These are phyloP conservation scores for Skeletonema tropicum DNA, from an alignment of 108 stramenopile species.

Conservation along the genomic window DNA sequence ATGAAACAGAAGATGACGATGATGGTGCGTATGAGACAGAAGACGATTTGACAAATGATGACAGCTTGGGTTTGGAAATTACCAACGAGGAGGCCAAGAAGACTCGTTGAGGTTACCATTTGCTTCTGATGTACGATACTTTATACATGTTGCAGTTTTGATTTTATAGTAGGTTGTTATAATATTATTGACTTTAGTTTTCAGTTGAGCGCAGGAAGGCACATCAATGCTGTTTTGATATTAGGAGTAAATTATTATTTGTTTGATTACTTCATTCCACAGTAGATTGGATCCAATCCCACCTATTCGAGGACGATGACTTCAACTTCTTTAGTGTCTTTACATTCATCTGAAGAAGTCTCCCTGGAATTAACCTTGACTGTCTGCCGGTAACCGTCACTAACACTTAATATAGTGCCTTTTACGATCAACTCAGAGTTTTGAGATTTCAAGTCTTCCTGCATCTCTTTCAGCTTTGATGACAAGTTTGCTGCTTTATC, in stretches of 20 bases:
- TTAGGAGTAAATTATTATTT: not conserved
- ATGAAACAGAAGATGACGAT: not conserved
- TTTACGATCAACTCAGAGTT: not conserved
- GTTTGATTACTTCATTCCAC: not conserved
- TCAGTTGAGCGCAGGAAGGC: too few relatives aligned
- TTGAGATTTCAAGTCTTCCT: not conserved
- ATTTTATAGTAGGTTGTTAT: not conserved
- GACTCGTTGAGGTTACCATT: not conserved
- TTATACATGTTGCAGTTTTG: not conserved
- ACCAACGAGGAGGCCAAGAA: not conserved
- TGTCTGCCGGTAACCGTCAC: not conserved
- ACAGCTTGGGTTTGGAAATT: not conserved
- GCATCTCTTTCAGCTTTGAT: not conserved
- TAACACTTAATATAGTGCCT: not conserved
- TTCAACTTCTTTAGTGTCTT: not conserved
- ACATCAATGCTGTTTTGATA: not conserved
- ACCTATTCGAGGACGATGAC: not conserved
- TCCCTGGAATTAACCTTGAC: not conserved
- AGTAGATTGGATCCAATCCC: not conserved
- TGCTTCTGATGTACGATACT: not conserved
- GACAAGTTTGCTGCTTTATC: not conserved
- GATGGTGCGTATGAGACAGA: not conserved
- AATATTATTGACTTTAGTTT: not conserved
- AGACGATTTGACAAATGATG: not conserved
- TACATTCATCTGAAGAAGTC: not conserved